A percentile compares a stretch with the other conserved stretches of the same genome.
phyloP scores from a whole-genome alignment of 768 basidiomycete genomes.

The Hydnum rufescens region DNA sequence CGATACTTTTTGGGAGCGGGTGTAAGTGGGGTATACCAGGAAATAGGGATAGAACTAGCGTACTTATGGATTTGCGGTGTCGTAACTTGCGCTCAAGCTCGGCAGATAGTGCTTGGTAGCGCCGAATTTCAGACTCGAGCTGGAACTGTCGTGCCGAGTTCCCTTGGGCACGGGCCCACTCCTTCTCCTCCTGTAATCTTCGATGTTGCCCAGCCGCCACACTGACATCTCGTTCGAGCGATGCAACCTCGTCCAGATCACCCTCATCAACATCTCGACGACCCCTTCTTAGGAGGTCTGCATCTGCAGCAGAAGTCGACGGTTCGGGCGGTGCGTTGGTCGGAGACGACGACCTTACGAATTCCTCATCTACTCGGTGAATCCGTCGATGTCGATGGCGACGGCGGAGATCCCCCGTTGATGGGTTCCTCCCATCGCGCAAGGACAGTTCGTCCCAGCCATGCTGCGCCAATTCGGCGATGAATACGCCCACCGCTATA shows the following conservation, averaged over 20 bases:
- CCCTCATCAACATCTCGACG: constrained; percentile 5
- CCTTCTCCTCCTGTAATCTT: constrained; percentile 66
- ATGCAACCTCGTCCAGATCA: constrained; percentile 32
- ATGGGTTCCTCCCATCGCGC: constrained; percentile 11
- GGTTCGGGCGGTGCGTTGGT: neutral
- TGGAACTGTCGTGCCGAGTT: constrained; percentile 55
- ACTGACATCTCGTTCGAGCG: constrained; percentile 55
- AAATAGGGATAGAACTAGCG: no score
- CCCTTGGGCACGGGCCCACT: constrained; percentile 69
- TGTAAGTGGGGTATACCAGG: no score
- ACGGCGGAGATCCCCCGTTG: constrained; percentile 3
- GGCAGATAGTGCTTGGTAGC: neutral
- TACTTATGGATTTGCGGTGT: neutral
- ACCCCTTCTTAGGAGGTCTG: constrained; percentile 6
- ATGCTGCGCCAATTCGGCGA: constrained; percentile 48
- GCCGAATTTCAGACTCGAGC: constrained; percentile 36
- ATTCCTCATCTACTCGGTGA: neutral
- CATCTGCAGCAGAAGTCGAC: constrained; percentile 1
- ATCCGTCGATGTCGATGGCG: constrained; percentile 2
- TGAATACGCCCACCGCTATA: constrained; percentile 44
- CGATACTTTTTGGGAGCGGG: no score
- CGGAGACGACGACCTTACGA: neutral
- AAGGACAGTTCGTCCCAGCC: constrained; percentile 26
- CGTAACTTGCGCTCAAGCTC: neutral
- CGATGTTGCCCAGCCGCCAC: constrained; percentile 68